Conservation (phyloP, 441 rosid genomes). For the Lagerstroemia fauriei region DNA sequence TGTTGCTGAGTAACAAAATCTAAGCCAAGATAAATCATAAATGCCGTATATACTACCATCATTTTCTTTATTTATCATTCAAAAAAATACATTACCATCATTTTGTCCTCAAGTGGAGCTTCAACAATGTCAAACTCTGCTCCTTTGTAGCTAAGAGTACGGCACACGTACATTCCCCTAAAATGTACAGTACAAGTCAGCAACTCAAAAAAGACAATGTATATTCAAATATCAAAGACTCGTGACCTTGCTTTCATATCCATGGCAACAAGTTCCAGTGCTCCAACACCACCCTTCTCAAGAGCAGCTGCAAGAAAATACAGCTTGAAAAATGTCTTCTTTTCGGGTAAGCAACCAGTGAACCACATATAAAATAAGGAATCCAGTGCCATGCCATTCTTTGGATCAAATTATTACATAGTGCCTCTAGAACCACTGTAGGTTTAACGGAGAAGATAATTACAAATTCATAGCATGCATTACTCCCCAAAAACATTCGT, state of each 20-base stretch:
- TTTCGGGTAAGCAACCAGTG: neutral
- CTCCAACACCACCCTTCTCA: constrained; percentile 98
- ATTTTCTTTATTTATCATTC: constrained; percentile 34
- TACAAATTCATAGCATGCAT: neutral
- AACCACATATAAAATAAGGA: constrained; percentile 5
- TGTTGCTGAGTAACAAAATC: constrained; percentile 16
- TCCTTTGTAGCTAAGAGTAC: constrained; percentile 96
- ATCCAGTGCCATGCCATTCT: neutral
- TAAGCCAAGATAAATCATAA: constrained; percentile 20
- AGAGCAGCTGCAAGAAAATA: constrained; percentile 69
- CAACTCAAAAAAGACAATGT: constrained; percentile 21
- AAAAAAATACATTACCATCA: constrained; percentile 60
- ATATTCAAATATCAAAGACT: constrained; percentile 16
- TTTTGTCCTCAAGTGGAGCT: constrained; percentile 82
- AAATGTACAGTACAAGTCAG: constrained; percentile 29
- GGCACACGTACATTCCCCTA: constrained; percentile 99
- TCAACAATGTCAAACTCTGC: constrained; percentile 91
- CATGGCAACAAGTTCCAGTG: constrained; percentile 98
- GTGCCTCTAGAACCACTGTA: neutral
- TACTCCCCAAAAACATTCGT: neutral
- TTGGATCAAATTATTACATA: neutral
- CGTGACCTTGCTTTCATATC: constrained; percentile 95
- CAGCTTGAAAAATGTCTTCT: constrained; percentile 14
- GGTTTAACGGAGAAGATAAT: neutral
- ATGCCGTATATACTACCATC: constrained; percentile 57